These are phyloP conservation scores for Lactifluus hygrophoroides DNA, from an alignment of 768 basidiomycete species.

Conservation along the genomic window DNA sequence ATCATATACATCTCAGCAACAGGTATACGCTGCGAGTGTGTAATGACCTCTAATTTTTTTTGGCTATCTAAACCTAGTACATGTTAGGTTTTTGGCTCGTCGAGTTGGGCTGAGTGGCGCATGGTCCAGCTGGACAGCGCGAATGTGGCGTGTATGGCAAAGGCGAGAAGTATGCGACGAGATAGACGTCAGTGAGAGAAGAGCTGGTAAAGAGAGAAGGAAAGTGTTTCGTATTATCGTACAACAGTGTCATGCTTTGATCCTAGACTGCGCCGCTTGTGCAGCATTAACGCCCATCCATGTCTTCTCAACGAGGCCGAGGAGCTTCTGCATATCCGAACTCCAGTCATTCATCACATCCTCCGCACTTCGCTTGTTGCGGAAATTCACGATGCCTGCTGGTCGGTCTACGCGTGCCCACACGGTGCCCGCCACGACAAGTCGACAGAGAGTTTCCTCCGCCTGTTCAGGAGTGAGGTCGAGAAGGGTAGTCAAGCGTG, in stretches of 20 bases:
- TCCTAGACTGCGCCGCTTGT: constrained; percentile 69
- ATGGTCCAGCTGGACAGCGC: not conserved
- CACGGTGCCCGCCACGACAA: constrained; percentile 87
- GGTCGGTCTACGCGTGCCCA: constrained; percentile 94
- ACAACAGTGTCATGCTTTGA: constrained; percentile 31
- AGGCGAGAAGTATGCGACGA: not conserved
- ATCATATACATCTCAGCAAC: not conserved
- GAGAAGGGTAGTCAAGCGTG: constrained; percentile 76
- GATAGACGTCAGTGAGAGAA: not conserved
- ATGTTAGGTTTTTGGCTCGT: not conserved
- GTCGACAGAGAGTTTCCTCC: constrained; percentile 78
- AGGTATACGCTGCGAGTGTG: not conserved
- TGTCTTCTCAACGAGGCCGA: constrained; percentile 93
- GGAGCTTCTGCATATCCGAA: constrained; percentile 87
- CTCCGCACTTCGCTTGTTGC: constrained; percentile 71
- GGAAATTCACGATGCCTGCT: constrained; percentile 82
- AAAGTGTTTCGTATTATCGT: not conserved
- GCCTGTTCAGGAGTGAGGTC: constrained; percentile 77
- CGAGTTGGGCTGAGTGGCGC: no score
- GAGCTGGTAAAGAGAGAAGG: not conserved
- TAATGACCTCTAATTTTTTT: not conserved
- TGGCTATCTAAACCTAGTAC: not conserved
- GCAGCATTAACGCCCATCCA: constrained; percentile 96
- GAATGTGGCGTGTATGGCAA: not conserved
- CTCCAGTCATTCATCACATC: constrained; percentile 99